These are phyloP conservation scores for Phytopythium chamaehyphon DNA, from an alignment of 352 stramenopile species.

Conservation along the genomic window DNA sequence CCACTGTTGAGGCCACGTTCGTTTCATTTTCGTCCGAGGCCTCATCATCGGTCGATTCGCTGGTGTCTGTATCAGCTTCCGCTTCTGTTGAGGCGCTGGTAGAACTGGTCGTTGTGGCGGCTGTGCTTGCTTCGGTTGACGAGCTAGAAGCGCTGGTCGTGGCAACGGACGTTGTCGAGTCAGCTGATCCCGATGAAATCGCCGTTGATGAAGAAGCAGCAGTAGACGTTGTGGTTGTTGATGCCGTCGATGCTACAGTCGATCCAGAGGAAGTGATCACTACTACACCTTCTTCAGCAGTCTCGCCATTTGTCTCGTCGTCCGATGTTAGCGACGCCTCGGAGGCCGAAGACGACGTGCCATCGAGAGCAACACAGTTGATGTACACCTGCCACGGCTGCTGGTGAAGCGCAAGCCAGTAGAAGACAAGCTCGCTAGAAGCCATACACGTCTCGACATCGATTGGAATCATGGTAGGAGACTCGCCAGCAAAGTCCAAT, in stretches of 20 bases:
- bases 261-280: neutral
- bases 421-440: slow-evolving; percentile 29
- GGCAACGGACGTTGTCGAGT: neutral
- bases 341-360: slow-evolving; percentile 9
- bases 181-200: no score
- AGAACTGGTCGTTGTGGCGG: slow-evolving; percentile 4
- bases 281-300: no score
- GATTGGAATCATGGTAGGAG: slow-evolving; percentile 19
- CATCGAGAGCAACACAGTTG: slow-evolving; percentile 19
- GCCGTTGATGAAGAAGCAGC: no score
- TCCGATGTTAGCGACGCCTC: slow-evolving; percentile 1
- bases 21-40: slow-evolving; percentile 1
- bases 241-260: neutral
- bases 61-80: neutral
- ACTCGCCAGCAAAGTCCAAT: slow-evolving; percentile 17
- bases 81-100: slow-evolving; percentile 1
- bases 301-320: neutral
- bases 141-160: slow-evolving; percentile 3
- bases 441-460: slow-evolving; percentile 18
- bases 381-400: slow-evolving; percentile 35
- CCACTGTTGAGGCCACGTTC: neutral
- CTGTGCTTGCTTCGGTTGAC: slow-evolving; percentile 2
- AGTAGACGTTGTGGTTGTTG: slow-evolving; percentile 5
- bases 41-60: neutral
- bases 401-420: slow-evolving; percentile 38